Percentiles rank a stretch among this genome's conserved stretches.
These are phyloP conservation scores for Globisporangium viniferum DNA, from an alignment of 352 stramenopile species.

Conservation along the genomic window DNA sequence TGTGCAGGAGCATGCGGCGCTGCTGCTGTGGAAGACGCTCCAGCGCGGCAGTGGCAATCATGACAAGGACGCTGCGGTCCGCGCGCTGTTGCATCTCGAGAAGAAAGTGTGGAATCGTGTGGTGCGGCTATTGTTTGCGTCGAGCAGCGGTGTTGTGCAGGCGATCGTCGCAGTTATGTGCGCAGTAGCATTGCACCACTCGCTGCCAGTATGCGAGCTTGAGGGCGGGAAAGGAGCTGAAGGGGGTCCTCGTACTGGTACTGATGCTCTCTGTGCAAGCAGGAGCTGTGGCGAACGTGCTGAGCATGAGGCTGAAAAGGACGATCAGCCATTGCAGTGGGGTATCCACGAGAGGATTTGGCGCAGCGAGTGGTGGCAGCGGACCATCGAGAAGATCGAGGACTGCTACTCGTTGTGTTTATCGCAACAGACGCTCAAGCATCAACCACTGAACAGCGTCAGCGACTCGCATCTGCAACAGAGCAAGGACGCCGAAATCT, in stretches of 20 bases:
- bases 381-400: constrained; percentile 2
- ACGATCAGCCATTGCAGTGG: background rate
- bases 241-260: background rate
- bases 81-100: background rate
- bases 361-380: constrained; percentile 3
- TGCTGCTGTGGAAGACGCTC: constrained; percentile 2
- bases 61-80: background rate
- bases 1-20: constrained; percentile 6
- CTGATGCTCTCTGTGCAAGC: background rate
- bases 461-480: background rate
- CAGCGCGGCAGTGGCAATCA: background rate
- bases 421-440: background rate
- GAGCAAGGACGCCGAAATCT: background rate
- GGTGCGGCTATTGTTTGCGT: constrained; percentile 4
- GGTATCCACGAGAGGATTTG: constrained; percentile 4
- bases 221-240: background rate
- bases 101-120: constrained; percentile 7
- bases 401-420: constrained; percentile 3
- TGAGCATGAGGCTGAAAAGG: background rate
- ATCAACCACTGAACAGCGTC: background rate
- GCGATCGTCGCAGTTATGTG: constrained; percentile 1
- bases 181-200: background rate
- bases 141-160: background rate
- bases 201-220: no score
- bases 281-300: background rate